Percentiles rank a stretch among this genome's conserved stretches.
These are phyloP conservation scores for Rhizopus delemar DNA, from an alignment of 371 early-diverging fungal species.

Conservation along the genomic window DNA sequence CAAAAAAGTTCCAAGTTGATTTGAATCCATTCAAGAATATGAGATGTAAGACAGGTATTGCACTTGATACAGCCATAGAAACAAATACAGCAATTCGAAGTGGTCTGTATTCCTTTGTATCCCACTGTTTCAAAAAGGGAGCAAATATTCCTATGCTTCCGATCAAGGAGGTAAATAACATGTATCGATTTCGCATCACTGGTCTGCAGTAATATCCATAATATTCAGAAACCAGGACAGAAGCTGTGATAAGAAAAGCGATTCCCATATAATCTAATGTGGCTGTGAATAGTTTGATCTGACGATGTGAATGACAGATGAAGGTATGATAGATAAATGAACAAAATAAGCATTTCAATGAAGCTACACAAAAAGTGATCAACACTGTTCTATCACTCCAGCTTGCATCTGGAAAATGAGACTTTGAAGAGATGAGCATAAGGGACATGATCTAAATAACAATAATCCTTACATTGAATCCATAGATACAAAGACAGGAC, in stretches of 20 bases:
- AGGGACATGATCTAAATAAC: no score
- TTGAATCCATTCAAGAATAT: conserved; percentile 42
- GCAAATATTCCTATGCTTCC: conserved; percentile 51
- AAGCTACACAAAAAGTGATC: conserved; percentile 61
- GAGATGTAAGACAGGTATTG: conserved; percentile 53
- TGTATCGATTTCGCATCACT: conserved; percentile 43
- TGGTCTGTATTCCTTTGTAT: conserved; percentile 37
- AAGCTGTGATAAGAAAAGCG: conserved; percentile 66
- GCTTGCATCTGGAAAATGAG: conserved; percentile 54
- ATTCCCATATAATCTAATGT: conserved; percentile 75
- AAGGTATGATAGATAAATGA: conserved; percentile 74
- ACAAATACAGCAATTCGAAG: conserved; percentile 57
- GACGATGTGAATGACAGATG: conserved; percentile 60
- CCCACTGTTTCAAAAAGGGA: conserved; percentile 55
- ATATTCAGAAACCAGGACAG: conserved; percentile 60
- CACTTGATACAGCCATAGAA: conserved; percentile 54
- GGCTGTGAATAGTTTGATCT: conserved; percentile 64
- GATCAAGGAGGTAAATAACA: conserved; percentile 54
- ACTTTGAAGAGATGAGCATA: conserved; percentile 16
- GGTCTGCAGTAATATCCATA: conserved; percentile 68
- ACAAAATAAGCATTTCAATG: conserved; percentile 67
- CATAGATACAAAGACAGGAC: conserved; percentile 53
- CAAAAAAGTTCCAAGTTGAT: conserved; percentile 46
- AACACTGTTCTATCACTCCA: conserved; percentile 56
- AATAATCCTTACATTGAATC: conserved; percentile 43